These are phyloP conservation scores for Botrytis fabae DNA, from an alignment of 2,329 filamentous ascomycete species.

Conservation along the genomic window DNA sequence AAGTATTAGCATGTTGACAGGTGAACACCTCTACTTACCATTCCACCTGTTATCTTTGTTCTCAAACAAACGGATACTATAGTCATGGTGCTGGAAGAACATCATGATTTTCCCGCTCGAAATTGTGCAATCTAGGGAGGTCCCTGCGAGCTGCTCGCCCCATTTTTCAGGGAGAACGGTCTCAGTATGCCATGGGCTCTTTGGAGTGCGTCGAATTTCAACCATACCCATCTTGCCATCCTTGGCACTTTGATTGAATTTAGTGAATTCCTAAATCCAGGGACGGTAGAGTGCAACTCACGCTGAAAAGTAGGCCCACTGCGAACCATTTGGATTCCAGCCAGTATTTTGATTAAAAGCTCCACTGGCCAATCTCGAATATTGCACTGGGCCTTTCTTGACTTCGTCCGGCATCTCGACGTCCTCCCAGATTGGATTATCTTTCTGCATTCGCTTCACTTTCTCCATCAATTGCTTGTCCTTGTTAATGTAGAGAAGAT, in stretches of 20 bases:
- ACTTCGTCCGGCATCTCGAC: background rate
- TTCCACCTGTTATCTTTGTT: background rate
- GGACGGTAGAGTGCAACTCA: background rate
- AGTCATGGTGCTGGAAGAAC: constrained; percentile 19
- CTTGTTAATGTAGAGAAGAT: constrained; percentile 18
- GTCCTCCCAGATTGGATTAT: constrained; percentile 18
- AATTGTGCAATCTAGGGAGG: background rate
- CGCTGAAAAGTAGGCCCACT: constrained; percentile 17
- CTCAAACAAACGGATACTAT: constrained; percentile 9
- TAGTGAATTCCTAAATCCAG: background rate
- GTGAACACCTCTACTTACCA: background rate
- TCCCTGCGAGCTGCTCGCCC: constrained; percentile 11
- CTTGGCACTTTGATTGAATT: background rate
- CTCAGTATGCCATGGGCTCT: constrained; percentile 18
- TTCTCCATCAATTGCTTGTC: background rate
- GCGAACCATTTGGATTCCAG: constrained; percentile 20
- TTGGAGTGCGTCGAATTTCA: constrained; percentile 21
- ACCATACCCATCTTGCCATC: constrained; percentile 1
- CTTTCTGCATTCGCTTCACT: constrained; percentile 15
- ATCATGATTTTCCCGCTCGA: background rate
- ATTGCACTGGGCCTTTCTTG: constrained; percentile 15
- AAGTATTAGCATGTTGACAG: background rate
- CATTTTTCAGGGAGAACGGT: background rate
- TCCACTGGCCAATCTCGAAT: constrained; percentile 11
- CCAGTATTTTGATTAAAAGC: background rate